A percentile compares a stretch with the other conserved stretches of the same genome.
These are phyloP conservation scores for Rubia tinctorum DNA, from an alignment of 305 asterid species.

Conservation along the genomic window DNA sequence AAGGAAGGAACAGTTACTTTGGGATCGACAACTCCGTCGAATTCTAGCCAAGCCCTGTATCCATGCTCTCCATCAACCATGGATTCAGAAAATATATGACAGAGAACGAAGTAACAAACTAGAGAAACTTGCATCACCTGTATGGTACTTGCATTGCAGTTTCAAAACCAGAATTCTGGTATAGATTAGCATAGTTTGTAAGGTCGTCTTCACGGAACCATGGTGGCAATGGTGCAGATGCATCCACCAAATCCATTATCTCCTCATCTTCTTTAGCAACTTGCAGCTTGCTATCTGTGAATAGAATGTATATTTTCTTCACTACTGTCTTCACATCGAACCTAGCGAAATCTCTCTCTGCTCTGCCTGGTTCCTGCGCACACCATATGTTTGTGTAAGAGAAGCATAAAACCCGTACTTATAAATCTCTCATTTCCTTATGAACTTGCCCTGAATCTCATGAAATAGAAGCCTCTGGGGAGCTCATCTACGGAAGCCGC, in stretches of 20 bases:
- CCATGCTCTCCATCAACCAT: not conserved
- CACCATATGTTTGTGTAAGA: not conserved
- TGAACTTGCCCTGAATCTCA: conserved; percentile 42
- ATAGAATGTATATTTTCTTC: conserved; percentile 57
- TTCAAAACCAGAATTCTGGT: conserved; percentile 58
- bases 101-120: too few species aligned
- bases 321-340: conserved; percentile 59
- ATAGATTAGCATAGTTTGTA: conserved; percentile 41
- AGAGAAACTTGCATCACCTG: conserved; percentile 31
- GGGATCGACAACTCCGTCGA: conserved; percentile 33
- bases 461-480: conserved; percentile 46
- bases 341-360: conserved; percentile 65
- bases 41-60: conserved; percentile 10
- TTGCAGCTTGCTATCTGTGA: conserved; percentile 57
- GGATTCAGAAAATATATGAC: not conserved
- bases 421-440: too few species aligned
- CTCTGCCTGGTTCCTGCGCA: conserved; percentile 59
- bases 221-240: conserved; percentile 47
- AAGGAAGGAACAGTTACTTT: conserved; percentile 46
- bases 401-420: not conserved
- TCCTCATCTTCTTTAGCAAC: conserved; percentile 54
- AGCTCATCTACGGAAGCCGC: conserved; percentile 18
- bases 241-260: conserved; percentile 66
- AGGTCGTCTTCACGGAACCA: conserved; percentile 69
- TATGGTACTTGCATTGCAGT: conserved; percentile 71